These are phyloP conservation scores for Mantamonas sphyraenae DNA, from an alignment of 78 protist species.

Conservation along the genomic window DNA sequence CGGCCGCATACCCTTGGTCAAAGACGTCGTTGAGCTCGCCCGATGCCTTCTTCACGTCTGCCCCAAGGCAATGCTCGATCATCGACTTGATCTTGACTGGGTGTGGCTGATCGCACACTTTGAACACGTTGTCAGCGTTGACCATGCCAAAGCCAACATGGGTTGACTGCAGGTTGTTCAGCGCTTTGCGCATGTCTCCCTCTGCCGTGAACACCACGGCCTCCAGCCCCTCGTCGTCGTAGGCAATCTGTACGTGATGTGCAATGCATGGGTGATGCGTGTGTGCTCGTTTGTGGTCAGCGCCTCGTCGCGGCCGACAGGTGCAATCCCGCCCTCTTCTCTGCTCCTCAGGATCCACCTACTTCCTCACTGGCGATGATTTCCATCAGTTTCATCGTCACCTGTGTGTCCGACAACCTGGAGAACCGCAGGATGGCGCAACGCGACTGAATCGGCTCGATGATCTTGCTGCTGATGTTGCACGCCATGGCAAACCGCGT, in stretches of 20 bases:
- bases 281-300: too few species aligned
- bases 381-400: constrained; percentile 51
- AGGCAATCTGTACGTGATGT: too few species aligned
- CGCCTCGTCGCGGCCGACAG: too few species aligned
- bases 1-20: constrained; percentile 72
- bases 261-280: too few species aligned
- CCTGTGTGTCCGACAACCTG: constrained; percentile 52
- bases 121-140: constrained; percentile 73
- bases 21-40: constrained; percentile 6
- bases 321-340: too few species aligned
- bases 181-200: constrained; percentile 91
- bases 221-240: constrained; percentile 50
- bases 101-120: constrained; percentile 95
- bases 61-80: constrained; percentile 20
- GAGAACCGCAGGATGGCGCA: constrained; percentile 90
- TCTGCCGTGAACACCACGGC: constrained; percentile 89
- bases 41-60: constrained; percentile 35
- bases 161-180: constrained; percentile 91
- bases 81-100: constrained; percentile 67
- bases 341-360: too few species aligned
- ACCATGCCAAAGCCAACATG: constrained; percentile 83
- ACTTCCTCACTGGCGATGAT: constrained; percentile 50
- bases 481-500: constrained; percentile 97
- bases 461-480: constrained; percentile 83
- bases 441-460: constrained; percentile 93